These are phyloP conservation scores for Kernera saxatilis DNA, from an alignment of 345 rosid species.

Conservation along the genomic window DNA sequence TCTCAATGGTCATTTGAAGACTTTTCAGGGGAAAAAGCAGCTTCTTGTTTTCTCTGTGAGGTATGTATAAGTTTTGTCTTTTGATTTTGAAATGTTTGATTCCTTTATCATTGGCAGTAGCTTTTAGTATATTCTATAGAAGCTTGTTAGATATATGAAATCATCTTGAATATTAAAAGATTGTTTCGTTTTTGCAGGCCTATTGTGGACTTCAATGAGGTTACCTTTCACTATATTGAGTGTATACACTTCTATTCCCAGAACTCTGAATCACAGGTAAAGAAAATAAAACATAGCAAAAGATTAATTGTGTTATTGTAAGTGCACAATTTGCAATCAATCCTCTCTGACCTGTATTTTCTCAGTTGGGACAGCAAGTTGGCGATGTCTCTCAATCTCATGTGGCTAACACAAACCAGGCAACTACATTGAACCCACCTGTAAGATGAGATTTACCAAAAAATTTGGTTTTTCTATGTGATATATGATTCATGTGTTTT, in stretches of 20 bases:
- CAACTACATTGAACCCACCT: constrained; percentile 39
- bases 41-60: constrained; percentile 78
- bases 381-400: constrained; percentile 39
- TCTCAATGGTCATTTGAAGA: constrained; percentile 70
- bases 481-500: neutral
- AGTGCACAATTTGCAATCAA: neutral
- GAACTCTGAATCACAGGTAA: constrained; percentile 62
- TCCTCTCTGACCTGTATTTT: neutral
- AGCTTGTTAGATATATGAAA: neutral
- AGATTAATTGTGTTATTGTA: neutral
- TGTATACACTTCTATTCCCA: constrained; percentile 63
- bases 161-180: neutral
- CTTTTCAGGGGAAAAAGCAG: constrained; percentile 58
- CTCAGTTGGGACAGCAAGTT: constrained; percentile 29
- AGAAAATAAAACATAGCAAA: neutral
- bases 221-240: constrained; percentile 81
- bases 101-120: neutral
- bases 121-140: neutral
- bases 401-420: constrained; percentile 31
- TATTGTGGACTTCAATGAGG: constrained; percentile 66
- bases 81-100: neutral
- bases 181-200: constrained; percentile 49
- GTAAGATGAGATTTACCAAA: constrained; percentile 33
- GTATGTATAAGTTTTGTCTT: constrained; percentile 27
- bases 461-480: neutral